Conservation (phyloP, 169 alveolate species). For the Cyclospora cayetanensis region DNA sequence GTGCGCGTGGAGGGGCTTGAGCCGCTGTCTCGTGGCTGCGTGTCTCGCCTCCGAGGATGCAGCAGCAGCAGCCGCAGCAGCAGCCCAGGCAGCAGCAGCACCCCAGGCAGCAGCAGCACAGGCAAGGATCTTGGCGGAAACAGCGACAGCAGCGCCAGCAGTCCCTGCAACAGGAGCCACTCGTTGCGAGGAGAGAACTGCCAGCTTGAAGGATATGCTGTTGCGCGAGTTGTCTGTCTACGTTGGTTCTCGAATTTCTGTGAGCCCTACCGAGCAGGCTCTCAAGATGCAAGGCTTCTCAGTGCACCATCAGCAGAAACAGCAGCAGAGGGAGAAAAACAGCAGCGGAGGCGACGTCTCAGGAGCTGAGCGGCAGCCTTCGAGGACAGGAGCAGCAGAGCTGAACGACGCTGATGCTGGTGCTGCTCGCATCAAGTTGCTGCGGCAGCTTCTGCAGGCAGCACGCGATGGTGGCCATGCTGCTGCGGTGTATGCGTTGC, state of each 20-base stretch:
- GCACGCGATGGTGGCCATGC: constrained; percentile 56
- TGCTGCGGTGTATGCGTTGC: constrained; percentile 66
- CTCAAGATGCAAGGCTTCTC: constrained; percentile 55
- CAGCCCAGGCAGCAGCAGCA: background rate
- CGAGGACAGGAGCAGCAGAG: background rate
- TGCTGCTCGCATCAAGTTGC: constrained; percentile 42
- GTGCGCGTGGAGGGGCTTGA: constrained; percentile 55
- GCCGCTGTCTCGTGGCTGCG: constrained; percentile 60
- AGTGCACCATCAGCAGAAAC: background rate
- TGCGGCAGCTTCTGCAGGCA: constrained; percentile 57
- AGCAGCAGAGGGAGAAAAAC: background rate
- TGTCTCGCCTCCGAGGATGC: background rate
- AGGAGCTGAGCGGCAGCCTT: background rate
- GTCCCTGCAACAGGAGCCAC: background rate
- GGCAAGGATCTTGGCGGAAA: background rate
- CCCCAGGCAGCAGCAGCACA: background rate
- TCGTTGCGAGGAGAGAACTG: background rate
- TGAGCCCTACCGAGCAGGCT: constrained; percentile 50
- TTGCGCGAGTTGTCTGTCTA: constrained; percentile 40
- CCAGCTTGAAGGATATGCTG: background rate
- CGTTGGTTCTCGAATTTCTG: constrained; percentile 37
- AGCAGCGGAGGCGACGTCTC: background rate
- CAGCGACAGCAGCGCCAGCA: constrained; percentile 6
- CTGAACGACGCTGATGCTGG: constrained; percentile 42
- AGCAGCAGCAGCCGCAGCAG: background rate